Evolutionary conservation across 495 filamentous ascomycete genomes (phyloP).

Genomic region (Lophiotrema nucula): DNA sequence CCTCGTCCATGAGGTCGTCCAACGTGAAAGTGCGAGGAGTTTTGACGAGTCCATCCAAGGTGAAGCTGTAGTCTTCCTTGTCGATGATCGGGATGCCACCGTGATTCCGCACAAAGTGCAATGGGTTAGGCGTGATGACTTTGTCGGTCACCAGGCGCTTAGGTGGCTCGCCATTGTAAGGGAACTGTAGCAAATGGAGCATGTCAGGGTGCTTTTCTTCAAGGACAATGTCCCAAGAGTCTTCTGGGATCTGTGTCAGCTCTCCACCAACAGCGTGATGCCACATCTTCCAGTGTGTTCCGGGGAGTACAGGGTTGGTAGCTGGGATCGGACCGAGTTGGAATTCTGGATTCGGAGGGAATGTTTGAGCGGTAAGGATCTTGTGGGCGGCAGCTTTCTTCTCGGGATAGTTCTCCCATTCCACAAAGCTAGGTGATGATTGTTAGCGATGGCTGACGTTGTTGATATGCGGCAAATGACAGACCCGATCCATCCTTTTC

Average conservation of each 20-base stretch:
- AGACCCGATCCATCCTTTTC: slow-evolving; percentile 40
- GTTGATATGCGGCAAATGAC: not conserved
- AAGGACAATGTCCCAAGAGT: slow-evolving; percentile 56
- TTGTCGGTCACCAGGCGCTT: slow-evolving; percentile 46
- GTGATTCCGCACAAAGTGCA: slow-evolving; percentile 66
- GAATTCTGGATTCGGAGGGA: slow-evolving; percentile 52
- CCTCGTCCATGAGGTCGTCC: slow-evolving; percentile 56
- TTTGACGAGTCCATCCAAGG: slow-evolving; percentile 56
- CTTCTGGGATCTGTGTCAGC: slow-evolving; percentile 47
- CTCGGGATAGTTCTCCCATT: slow-evolving; percentile 68
- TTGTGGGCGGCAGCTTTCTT: slow-evolving; percentile 45
- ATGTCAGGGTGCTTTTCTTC: slow-evolving; percentile 62
- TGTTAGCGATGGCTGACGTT: not conserved
- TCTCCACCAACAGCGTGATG: slow-evolving; percentile 57
- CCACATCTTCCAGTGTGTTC: slow-evolving; percentile 61
- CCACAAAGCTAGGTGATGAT: slow-evolving; percentile 49
- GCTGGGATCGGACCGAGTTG: slow-evolving; percentile 56
- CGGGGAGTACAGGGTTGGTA: slow-evolving; percentile 63
- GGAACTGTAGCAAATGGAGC: slow-evolving; percentile 66
- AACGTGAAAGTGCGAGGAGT: slow-evolving; percentile 53
- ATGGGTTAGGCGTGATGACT: slow-evolving; percentile 56
- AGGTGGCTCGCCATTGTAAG: slow-evolving; percentile 66
- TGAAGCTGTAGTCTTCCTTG: slow-evolving; percentile 49
- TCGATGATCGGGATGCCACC: slow-evolving; percentile 63
- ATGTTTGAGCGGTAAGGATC: not conserved